A percentile compares a stretch with the other conserved stretches of the same genome.
Evolutionary conservation across 2,329 filamentous ascomycete genomes (phyloP).

Genomic region (Fusarium agapanthi): DNA sequence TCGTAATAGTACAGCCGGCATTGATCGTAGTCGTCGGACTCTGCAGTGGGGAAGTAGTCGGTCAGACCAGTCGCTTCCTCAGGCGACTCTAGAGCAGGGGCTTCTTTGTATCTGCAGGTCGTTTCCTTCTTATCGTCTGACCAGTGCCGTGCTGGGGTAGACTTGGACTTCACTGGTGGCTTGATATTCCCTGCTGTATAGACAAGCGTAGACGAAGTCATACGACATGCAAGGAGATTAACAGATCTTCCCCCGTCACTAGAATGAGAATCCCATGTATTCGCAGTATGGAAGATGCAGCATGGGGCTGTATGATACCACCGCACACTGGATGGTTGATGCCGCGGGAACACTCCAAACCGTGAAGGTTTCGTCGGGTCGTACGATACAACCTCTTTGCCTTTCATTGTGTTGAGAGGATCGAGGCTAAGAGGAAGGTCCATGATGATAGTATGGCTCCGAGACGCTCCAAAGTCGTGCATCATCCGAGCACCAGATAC

Average conservation of each 20-base stretch:
- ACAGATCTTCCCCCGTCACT: conserved; percentile 46
- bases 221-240: conserved; percentile 71
- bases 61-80: rapidly evolving
- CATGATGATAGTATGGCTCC: conserved; percentile 70
- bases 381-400: conserved; percentile 65
- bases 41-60: conserved; percentile 35
- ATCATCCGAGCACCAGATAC: conserved; percentile 74
- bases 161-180: conserved; percentile 22
- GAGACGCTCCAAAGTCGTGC: conserved; percentile 78
- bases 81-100: background rate
- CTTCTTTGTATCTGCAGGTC: background rate
- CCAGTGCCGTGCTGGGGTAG: rapidly evolving
- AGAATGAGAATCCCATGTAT: conserved; percentile 67
- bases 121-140: background rate
- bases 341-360: conserved; percentile 74
- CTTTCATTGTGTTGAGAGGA: conserved; percentile 66
- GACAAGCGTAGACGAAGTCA: conserved; percentile 71
- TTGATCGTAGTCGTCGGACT: conserved; percentile 66
- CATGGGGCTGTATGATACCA: conserved; percentile 76
- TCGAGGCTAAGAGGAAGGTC: conserved; percentile 74
- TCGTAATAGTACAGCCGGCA: conserved; percentile 76
- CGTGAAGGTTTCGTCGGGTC: conserved; percentile 65
- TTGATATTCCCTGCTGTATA: conserved; percentile 70
- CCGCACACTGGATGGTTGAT: conserved; percentile 62
- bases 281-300: conserved; percentile 77